phyloP scores from a whole-genome alignment of 768 basidiomycete genomes.

The Porphyrellus cyaneotinctus region DNA sequence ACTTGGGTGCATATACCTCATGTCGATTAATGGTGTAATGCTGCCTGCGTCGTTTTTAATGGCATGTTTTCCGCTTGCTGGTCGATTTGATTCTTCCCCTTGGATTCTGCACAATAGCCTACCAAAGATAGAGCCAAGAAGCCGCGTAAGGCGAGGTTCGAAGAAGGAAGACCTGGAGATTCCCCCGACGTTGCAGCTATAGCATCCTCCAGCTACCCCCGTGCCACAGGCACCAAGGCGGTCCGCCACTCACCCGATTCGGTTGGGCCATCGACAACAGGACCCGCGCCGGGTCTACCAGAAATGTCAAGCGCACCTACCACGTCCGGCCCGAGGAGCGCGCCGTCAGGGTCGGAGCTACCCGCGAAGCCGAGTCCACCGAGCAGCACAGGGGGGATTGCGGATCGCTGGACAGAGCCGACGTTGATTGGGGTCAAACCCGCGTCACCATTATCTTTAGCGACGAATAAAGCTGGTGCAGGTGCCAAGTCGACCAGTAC shows the following conservation, averaged over 20 bases:
- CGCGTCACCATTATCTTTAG: not conserved
- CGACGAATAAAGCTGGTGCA: not conserved
- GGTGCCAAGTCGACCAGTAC: conserved; percentile 13
- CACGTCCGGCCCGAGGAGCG: not conserved
- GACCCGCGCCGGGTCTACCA: conserved; percentile 1
- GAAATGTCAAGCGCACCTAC: not conserved
- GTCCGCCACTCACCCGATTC: not conserved
- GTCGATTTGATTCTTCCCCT: conserved; percentile 1
- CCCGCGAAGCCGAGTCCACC: conserved; percentile 7
- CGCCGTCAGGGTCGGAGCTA: not conserved
- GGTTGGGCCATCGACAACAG: not conserved
- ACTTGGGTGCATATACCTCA: conserved; percentile 20
- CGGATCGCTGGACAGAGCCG: conserved; percentile 33
- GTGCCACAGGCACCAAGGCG: not conserved
- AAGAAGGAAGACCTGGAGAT: conserved; percentile 10
- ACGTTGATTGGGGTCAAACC: conserved; percentile 33
- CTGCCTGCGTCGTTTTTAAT: conserved; percentile 22
- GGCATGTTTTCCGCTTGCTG: conserved; percentile 23
- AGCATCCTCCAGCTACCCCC: not conserved
- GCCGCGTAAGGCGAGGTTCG: conserved; percentile 46
- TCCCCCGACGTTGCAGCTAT: not conserved
- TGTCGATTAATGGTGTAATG: conserved; percentile 33
- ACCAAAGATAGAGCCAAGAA: conserved; percentile 72
- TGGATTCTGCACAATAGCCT: conserved; percentile 44
- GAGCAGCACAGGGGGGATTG: conserved; percentile 16